Evolutionary conservation across 2,329 filamentous ascomycete genomes (phyloP).

Genomic region (Mycosphaerelloides madeirae): DNA sequence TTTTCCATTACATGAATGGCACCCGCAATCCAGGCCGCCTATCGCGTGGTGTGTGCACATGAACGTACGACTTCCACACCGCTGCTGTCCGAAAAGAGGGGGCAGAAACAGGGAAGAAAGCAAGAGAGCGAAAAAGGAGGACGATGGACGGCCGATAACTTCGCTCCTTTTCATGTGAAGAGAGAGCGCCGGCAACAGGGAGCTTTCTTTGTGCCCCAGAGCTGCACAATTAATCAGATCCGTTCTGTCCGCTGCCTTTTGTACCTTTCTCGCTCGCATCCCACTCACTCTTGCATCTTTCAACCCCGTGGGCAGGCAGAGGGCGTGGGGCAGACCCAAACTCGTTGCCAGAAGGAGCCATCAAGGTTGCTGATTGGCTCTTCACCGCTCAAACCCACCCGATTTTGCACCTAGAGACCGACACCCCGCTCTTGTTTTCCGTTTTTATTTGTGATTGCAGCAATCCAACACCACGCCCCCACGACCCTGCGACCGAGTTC

Average conservation of each 20-base stretch:
- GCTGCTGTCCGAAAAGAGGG: background rate
- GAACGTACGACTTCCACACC: slow-evolving; percentile 5
- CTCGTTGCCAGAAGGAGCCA: slow-evolving; percentile 3
- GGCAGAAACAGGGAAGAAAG: background rate
- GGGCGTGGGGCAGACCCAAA: slow-evolving; percentile 4
- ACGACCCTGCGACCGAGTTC: background rate
- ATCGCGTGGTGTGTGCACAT: background rate
- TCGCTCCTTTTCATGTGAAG: background rate
- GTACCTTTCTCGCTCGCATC: slow-evolving; percentile 8
- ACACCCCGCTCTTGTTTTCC: background rate
- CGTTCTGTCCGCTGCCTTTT: background rate
- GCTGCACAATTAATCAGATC: background rate
- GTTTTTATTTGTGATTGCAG: no score
- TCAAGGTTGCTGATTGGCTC: slow-evolving; percentile 18
- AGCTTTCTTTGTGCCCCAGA: no score
- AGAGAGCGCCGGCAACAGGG: background rate
- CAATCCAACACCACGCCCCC: slow-evolving; percentile 1
- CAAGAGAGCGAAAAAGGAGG: no score
- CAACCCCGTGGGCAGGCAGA: background rate
- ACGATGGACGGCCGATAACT: background rate
- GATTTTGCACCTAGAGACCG: slow-evolving; percentile 1
- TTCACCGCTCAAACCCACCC: slow-evolving; percentile 6
- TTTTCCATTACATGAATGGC: slow-evolving; percentile 1
- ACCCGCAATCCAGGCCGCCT: background rate
- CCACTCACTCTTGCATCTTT: slow-evolving; percentile 10